These are phyloP conservation scores for Sporothrix variecibatus DNA, from an alignment of 2,329 filamentous ascomycete genomes.

Conservation along the genomic window DNA sequence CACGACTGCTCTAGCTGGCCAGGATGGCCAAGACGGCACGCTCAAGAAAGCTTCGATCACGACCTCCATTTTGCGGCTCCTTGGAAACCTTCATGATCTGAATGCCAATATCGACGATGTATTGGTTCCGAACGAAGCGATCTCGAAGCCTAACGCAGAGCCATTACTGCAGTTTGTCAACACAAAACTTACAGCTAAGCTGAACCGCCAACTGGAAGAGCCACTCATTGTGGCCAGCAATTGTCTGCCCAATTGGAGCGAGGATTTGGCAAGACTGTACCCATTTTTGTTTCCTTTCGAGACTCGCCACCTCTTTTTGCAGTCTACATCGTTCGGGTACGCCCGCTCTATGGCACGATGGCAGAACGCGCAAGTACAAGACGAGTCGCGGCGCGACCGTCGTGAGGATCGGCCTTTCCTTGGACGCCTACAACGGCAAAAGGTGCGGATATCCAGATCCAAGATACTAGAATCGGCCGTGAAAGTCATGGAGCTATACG, in stretches of 20 bases:
- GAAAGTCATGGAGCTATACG: slow-evolving; percentile 99
- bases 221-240: slow-evolving; percentile 96
- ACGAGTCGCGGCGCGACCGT: slow-evolving; percentile 78
- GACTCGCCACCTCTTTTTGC: slow-evolving; percentile 92
- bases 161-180: slow-evolving; percentile 95
- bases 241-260: slow-evolving; percentile 92
- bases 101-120: slow-evolving; percentile 95
- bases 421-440: slow-evolving; percentile 88
- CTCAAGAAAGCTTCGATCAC: slow-evolving; percentile 83
- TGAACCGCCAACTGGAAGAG: slow-evolving; percentile 95
- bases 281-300: slow-evolving; percentile 98
- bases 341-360: slow-evolving; percentile 95
- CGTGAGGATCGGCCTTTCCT: slow-evolving; percentile 90
- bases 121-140: slow-evolving; percentile 72
- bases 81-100: slow-evolving; percentile 88
- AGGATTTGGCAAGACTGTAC: slow-evolving; percentile 89
- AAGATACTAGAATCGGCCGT: slow-evolving; percentile 94
- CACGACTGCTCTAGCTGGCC: not conserved
- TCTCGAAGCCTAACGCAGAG: slow-evolving; percentile 72
- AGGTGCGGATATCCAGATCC: slow-evolving; percentile 93
- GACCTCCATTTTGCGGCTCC: slow-evolving; percentile 79
- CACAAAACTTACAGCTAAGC: slow-evolving; percentile 94
- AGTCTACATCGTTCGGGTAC: slow-evolving; percentile 98
- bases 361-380: slow-evolving; percentile 85
- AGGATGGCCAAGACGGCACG: slow-evolving; percentile 33